phyloP scores from a whole-genome alignment of 352 stramenopile species.

The Plasmopara halstedii region DNA sequence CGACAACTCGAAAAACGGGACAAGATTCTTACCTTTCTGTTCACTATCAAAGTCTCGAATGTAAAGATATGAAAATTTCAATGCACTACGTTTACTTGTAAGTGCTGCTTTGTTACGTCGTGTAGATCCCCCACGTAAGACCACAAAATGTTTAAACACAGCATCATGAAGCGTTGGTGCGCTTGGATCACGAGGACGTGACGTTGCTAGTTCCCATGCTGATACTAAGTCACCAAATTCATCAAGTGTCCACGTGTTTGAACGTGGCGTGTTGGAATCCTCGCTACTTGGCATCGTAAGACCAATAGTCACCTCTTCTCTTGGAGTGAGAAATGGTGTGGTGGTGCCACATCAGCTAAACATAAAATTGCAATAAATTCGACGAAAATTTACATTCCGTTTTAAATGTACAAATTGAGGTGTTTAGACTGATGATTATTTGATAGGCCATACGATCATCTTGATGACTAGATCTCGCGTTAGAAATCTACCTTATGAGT shows the following conservation, averaged over 20 bases:
- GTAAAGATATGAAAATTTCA: constrained; percentile 29
- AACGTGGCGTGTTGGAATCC: constrained; percentile 7
- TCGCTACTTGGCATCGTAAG: constrained; percentile 15
- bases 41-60: constrained; percentile 20
- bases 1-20: constrained; percentile 24
- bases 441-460: too few relatives aligned
- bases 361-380: too few relatives aligned
- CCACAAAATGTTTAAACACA: constrained; percentile 27
- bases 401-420: too few relatives aligned
- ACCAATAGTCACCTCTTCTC: background rate
- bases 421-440: too few relatives aligned
- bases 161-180: constrained; percentile 14
- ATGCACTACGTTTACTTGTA: constrained; percentile 24
- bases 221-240: constrained; percentile 24
- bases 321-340: too few relatives aligned
- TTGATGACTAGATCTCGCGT: too few relatives aligned
- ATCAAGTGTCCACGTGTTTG: constrained; percentile 17
- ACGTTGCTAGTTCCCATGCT: constrained; percentile 22
- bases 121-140: constrained; percentile 18
- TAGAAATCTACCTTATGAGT: too few relatives aligned
- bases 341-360: too few relatives aligned
- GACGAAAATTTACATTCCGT: too few relatives aligned
- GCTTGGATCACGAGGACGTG: constrained; percentile 2
- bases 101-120: constrained; percentile 27
- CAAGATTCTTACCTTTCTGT: constrained; percentile 8